Conservation (phyloP, 257 asterid genomes). For the Rhazya stricta region DNA sequence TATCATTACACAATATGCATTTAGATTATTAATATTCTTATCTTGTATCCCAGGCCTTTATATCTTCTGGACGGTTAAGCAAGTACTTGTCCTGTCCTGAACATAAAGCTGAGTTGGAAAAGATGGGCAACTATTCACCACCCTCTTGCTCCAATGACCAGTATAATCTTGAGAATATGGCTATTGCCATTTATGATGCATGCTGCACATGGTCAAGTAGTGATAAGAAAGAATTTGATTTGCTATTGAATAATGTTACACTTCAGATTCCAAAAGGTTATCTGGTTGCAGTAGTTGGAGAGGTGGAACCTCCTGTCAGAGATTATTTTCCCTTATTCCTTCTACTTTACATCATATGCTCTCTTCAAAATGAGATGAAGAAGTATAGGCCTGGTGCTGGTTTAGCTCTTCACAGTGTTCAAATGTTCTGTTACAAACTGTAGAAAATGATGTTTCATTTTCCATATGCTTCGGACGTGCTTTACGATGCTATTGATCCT, state of each 20-base stretch:
- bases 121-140: conserved; percentile 20
- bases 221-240: conserved; percentile 47
- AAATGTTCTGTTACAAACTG: background rate
- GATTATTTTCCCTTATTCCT: background rate
- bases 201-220: conserved; percentile 82
- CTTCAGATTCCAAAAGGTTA: conserved; percentile 61
- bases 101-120: conserved; percentile 27
- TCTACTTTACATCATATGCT: background rate
- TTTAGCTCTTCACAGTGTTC: background rate
- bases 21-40: conserved; percentile 1
- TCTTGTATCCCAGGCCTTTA: conserved; percentile 58
- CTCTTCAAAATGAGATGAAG: conserved; percentile 7
- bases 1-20: conserved; percentile 1
- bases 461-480: background rate
- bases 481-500: background rate
- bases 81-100: conserved; percentile 70
- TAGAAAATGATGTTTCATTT: background rate
- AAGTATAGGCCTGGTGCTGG: background rate
- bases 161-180: conserved; percentile 36
- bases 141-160: conserved; percentile 28
- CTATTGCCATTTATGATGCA: conserved; percentile 56
- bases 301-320: conserved; percentile 39
- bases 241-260: conserved; percentile 53
- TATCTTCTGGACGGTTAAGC: conserved; percentile 76
- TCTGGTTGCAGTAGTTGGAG: conserved; percentile 81